phyloP scores from a whole-genome alignment of 495 filamentous ascomycete species.

The Amniculicola lignicola region DNA sequence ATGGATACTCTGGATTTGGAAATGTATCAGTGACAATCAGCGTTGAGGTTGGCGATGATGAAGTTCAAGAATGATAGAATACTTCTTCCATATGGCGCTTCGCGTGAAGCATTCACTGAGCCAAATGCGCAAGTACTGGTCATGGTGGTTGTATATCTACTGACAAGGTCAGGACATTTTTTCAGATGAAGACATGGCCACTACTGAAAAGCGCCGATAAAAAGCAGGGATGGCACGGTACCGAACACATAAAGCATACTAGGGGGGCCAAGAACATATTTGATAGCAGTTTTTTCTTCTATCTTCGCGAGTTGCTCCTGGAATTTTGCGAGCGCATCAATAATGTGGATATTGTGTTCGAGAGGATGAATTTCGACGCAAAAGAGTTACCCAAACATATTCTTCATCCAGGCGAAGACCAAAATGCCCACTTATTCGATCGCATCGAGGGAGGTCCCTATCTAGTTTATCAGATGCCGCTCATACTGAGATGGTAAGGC shows the following conservation, averaged over 20 bases:
- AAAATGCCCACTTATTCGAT: conserved; percentile 21
- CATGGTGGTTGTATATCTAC: too few species aligned
- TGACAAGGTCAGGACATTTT: too few species aligned
- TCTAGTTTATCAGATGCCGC: too few species aligned
- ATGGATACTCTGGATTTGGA: conserved; percentile 29
- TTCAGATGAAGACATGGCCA: conserved; percentile 29
- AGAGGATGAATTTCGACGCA: conserved; percentile 30
- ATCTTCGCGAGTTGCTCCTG: conserved; percentile 23
- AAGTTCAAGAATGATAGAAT: conserved; percentile 36
- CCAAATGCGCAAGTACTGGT: conserved; percentile 37
- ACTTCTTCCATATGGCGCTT: conserved; percentile 34
- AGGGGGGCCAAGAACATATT: conserved; percentile 33
- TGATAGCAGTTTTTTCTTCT: conserved; percentile 34
- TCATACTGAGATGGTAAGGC: too few species aligned
- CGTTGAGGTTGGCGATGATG: conserved; percentile 19
- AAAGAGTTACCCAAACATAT: conserved; percentile 5
- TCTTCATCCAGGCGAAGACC: too few species aligned
- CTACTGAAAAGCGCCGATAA: conserved; percentile 34
- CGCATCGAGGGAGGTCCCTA: conserved; percentile 32
- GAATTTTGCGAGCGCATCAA: conserved; percentile 23
- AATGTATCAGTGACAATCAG: conserved; percentile 12
- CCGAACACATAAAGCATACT: conserved; percentile 16
- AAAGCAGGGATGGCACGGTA: conserved; percentile 31
- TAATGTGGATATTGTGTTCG: conserved; percentile 7
- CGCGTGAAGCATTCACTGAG: conserved; percentile 20